Percentiles rank a stretch among this genome's conserved stretches.
These are phyloP conservation scores for Avena eriantha DNA, from an alignment of 176 grass and related monocot species.

Conservation along the genomic window DNA sequence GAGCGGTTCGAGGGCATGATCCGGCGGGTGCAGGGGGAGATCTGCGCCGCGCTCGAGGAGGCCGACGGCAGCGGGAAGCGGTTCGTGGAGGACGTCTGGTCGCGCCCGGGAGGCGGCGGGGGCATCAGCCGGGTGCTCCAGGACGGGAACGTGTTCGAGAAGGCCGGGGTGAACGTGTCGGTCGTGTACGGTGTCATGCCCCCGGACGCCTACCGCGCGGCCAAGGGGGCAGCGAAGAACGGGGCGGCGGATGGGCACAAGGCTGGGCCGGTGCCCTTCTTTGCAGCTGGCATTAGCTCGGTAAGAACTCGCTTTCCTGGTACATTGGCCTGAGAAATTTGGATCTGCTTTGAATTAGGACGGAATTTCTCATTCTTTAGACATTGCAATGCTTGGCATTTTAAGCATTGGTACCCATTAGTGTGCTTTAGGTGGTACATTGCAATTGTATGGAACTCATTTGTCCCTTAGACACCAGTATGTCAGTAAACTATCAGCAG, in stretches of 20 bases:
- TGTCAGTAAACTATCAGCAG: not conserved
- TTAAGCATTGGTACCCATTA: not conserved
- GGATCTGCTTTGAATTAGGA: constrained; percentile 1
- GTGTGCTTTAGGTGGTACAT: not conserved
- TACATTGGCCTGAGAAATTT: not conserved
- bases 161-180: constrained; percentile 94
- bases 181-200: constrained; percentile 96
- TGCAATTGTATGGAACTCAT: not conserved
- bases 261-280: constrained; percentile 85
- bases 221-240: constrained; percentile 66
- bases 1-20: constrained; percentile 98
- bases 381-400: not conserved
- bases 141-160: constrained; percentile 91
- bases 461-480: not conserved
- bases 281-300: constrained; percentile 94
- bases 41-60: constrained; percentile 85
- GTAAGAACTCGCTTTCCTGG: constrained; percentile 43
- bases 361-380: not conserved
- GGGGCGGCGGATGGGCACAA: constrained; percentile 49
- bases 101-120: constrained; percentile 79
- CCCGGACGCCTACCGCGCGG: constrained; percentile 91
- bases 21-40: constrained; percentile 78
- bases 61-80: constrained; percentile 66
- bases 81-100: constrained; percentile 98
- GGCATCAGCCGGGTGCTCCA: constrained; percentile 96